These are phyloP conservation scores for Eustoma russellianum DNA, from an alignment of 257 asterid species.

Conservation along the genomic window DNA sequence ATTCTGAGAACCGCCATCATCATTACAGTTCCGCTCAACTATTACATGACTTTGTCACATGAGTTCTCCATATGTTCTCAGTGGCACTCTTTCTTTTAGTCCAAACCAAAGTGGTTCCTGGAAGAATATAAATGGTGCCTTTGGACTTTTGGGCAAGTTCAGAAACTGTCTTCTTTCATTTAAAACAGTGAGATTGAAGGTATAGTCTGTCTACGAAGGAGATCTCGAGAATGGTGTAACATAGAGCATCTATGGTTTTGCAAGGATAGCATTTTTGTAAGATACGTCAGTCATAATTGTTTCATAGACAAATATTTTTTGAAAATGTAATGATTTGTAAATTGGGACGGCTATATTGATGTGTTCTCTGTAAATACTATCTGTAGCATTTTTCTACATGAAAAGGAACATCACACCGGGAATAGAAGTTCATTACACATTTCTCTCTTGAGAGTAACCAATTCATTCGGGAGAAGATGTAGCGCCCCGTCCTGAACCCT, in stretches of 20 bases:
- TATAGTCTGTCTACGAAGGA: not conserved
- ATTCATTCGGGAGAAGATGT: no score
- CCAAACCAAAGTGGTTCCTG: not conserved
- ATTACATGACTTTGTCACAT: conserved; percentile 40
- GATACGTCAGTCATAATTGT: conserved; percentile 3
- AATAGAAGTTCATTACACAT: no score
- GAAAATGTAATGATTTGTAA: not conserved
- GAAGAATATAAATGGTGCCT: not conserved
- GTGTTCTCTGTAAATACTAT: no score
- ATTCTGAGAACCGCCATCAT: conserved; percentile 37
- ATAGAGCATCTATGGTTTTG: conserved; percentile 4
- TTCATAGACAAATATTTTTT: not conserved
- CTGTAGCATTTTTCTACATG: no score
- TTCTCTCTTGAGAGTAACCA: no score
- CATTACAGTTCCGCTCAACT: conserved; percentile 35
- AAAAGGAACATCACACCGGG: no score
- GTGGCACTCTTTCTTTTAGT: no score
- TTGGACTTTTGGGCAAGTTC: no score
- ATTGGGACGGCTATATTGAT: no score
- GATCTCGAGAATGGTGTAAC: conserved; percentile 8
- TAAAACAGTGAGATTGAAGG: not conserved
- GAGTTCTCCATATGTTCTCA: not conserved
- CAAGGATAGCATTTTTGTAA: conserved; percentile 4
- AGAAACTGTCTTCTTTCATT: not conserved
- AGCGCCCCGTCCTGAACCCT: no score